Conservation (phyloP, 2,329 filamentous ascomycete genomes). For the Pseudogymnoascus sp. region DNA sequence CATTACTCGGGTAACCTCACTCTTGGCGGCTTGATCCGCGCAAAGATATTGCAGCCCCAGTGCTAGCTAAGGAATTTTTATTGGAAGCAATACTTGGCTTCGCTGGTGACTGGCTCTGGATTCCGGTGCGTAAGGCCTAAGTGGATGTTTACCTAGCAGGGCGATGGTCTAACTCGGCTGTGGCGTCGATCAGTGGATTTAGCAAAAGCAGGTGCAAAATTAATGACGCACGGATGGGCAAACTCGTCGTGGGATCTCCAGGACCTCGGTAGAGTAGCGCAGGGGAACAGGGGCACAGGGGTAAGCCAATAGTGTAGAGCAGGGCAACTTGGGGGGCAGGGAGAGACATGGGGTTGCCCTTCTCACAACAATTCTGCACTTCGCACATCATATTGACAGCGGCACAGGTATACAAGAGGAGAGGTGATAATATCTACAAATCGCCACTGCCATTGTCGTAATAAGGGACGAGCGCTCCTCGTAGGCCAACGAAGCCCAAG, state of each 20-base stretch:
- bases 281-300: not conserved
- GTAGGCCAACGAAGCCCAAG: not conserved
- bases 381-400: conserved; percentile 6
- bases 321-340: not conserved
- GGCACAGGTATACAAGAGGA: not conserved
- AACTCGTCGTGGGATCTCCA: not conserved
- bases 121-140: not conserved
- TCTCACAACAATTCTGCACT: not conserved
- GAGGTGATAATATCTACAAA: not conserved
- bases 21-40: not conserved
- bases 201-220: not conserved
- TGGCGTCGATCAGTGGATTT: not conserved
- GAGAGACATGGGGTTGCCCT: not conserved
- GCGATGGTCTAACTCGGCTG: not conserved
- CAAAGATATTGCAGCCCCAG: not conserved
- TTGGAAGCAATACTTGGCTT: not conserved
- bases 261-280: not conserved
- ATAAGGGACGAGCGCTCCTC: not conserved
- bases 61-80: not conserved
- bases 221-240: not conserved
- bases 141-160: not conserved
- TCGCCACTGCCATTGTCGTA: not conserved
- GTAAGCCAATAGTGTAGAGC: not conserved
- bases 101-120: not conserved
- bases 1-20: not conserved